phyloP scores from a whole-genome alignment of 2,329 filamentous ascomycete genomes.

The Venturia asperata region DNA sequence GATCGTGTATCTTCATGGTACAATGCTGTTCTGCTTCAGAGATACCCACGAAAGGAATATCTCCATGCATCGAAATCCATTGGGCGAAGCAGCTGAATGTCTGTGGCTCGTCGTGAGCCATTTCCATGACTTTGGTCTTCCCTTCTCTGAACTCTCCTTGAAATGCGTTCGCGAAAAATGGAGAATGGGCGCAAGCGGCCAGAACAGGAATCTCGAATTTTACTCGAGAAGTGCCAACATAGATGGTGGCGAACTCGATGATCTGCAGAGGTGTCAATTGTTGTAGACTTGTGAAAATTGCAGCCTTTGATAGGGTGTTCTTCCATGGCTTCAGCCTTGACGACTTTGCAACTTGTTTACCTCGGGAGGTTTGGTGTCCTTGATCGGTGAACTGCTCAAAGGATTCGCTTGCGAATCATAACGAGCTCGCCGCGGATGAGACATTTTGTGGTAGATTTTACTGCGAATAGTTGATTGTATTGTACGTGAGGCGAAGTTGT shows the following conservation, averaged over 20 bases:
- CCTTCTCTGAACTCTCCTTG: not conserved
- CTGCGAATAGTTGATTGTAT: not conserved
- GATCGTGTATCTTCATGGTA: not conserved
- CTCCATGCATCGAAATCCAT: not conserved
- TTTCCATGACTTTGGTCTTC: not conserved
- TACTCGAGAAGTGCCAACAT: not conserved
- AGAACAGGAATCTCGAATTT: not conserved
- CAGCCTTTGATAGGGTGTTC: too few relatives aligned
- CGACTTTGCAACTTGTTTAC: not conserved
- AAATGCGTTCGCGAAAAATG: not conserved
- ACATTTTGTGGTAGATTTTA: not conserved
- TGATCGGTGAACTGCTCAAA: not conserved
- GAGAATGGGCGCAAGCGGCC: not conserved
- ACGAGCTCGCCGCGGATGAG: not conserved
- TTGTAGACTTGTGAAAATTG: too few relatives aligned
- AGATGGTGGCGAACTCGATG: not conserved
- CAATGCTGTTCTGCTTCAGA: not conserved
- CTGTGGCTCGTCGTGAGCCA: not conserved
- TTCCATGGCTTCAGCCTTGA: not conserved
- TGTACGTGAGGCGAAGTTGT: not conserved
- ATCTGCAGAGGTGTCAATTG: not conserved
- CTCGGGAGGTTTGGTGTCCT: not conserved
- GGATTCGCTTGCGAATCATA: not conserved
- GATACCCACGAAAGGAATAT: not conserved
- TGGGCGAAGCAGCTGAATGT: not conserved